Percentiles rank a stretch among this genome's conserved stretches.
These are phyloP conservation scores for Parachaetomium inaequale DNA, from an alignment of 495 filamentous ascomycete species.

Conservation along the genomic window DNA sequence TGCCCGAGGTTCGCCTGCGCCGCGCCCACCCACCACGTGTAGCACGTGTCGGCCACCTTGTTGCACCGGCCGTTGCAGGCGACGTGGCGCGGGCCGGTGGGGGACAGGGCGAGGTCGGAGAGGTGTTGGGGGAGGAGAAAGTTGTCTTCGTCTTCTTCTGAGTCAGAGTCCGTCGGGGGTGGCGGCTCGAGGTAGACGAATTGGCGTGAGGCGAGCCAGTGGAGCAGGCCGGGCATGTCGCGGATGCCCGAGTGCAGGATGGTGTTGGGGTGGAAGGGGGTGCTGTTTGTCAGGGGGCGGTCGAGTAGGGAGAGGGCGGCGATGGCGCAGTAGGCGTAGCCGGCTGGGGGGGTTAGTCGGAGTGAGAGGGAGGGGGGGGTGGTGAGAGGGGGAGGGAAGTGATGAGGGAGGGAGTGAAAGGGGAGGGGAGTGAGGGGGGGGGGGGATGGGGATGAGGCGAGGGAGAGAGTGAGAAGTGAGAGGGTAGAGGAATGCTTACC, in stretches of 20 bases:
- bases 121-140: conserved; percentile 36
- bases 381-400: no score
- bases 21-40: conserved; percentile 83
- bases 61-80: conserved; percentile 88
- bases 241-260: conserved; percentile 37
- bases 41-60: conserved; percentile 90
- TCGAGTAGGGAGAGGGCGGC: conserved; percentile 68
- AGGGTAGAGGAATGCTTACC: conserved; percentile 48
- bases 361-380: not conserved
- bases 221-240: conserved; percentile 33
- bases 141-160: conserved; percentile 42
- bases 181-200: conserved; percentile 47
- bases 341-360: conserved; percentile 51
- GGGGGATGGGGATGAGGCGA: no score
- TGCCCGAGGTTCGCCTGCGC: conserved; percentile 61
- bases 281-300: conserved; percentile 38
- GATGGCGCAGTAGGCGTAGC: conserved; percentile 83
- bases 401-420: no score
- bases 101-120: conserved; percentile 30
- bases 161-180: conserved; percentile 21
- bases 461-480: no score
- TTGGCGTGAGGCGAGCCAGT: conserved; percentile 62
- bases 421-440: no score
- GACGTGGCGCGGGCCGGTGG: conserved; percentile 37
- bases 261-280: conserved; percentile 29